phyloP scores from a whole-genome alignment of 257 asterid species.

The Plantago ovata region DNA sequence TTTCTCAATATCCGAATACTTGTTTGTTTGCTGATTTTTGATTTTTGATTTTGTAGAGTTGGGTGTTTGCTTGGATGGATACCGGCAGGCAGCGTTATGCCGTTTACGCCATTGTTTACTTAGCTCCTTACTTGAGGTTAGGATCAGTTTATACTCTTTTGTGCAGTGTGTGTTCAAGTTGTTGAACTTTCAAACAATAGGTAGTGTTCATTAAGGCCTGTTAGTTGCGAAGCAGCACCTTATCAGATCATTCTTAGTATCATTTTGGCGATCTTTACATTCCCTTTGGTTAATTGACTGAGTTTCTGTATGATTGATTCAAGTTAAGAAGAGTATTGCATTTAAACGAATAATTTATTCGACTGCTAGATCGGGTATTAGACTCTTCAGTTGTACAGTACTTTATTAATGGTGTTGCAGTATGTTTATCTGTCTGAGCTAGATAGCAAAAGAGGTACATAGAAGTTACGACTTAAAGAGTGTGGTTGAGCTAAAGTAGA shows the following conservation, averaged over 20 bases:
- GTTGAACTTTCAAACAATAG: neutral
- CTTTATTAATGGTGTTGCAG: neutral
- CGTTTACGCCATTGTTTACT: slow-evolving; percentile 82
- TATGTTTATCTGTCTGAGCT: neutral
- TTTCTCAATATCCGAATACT: neutral
- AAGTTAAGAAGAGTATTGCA: too few species aligned
- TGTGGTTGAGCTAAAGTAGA: slow-evolving; percentile 7
- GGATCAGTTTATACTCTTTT: neutral
- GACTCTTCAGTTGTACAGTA: neutral
- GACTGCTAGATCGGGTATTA: neutral
- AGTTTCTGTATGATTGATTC: too few species aligned
- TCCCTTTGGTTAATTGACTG: too few species aligned
- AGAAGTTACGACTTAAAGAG: too few species aligned
- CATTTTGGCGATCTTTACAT: too few species aligned
- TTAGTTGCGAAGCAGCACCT: too few species aligned
- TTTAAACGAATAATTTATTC: too few species aligned
- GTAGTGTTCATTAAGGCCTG: too few species aligned
- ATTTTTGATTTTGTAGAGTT: slow-evolving; percentile 45
- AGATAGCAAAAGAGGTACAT: too few species aligned
- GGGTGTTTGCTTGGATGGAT: slow-evolving; percentile 99
- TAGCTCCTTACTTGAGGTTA: slow-evolving; percentile 94
- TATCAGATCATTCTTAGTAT: too few species aligned
- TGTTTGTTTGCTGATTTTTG: neutral
- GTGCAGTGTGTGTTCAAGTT: neutral
- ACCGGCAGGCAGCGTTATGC: slow-evolving; percentile 76